A percentile compares a stretch with the other conserved stretches of the same genome.
phyloP scores from a whole-genome alignment of 306 rosid species.

The Vigna radiata region DNA sequence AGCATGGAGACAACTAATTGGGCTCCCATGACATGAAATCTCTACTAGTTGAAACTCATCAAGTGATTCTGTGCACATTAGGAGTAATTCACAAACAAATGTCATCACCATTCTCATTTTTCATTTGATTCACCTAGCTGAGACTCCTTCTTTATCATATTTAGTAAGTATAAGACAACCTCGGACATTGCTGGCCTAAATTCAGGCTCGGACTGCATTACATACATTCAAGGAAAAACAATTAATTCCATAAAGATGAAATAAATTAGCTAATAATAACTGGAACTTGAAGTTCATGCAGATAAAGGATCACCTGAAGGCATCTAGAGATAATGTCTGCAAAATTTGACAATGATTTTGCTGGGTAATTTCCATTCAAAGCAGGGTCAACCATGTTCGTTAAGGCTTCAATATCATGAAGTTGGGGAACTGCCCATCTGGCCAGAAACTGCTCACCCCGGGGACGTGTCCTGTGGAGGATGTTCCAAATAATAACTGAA shows the following conservation, averaged over 20 bases:
- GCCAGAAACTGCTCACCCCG: constrained; percentile 90
- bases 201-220: constrained; percentile 85
- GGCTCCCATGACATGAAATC: constrained; percentile 30
- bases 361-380: constrained; percentile 71
- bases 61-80: constrained; percentile 45
- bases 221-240: constrained; percentile 27
- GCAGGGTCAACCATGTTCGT: constrained; percentile 96
- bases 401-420: constrained; percentile 95
- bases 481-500: constrained; percentile 12
- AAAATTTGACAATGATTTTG: constrained; percentile 86
- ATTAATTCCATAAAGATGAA: constrained; percentile 5
- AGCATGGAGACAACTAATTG: constrained; percentile 38
- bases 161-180: constrained; percentile 82
- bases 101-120: constrained; percentile 54
- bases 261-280: constrained; percentile 2
- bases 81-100: constrained; percentile 26
- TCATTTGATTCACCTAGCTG: constrained; percentile 64
- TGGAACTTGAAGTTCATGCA: constrained; percentile 21
- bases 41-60: constrained; percentile 41
- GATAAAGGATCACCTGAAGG: constrained; percentile 70
- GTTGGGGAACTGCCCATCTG: constrained; percentile 94
- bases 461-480: constrained; percentile 57
- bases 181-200: constrained; percentile 94
- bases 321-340: constrained; percentile 91
- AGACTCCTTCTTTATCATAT: constrained; percentile 81